phyloP scores from a whole-genome alignment of 2,329 filamentous ascomycete genomes.

The Cladosporium sp. region DNA sequence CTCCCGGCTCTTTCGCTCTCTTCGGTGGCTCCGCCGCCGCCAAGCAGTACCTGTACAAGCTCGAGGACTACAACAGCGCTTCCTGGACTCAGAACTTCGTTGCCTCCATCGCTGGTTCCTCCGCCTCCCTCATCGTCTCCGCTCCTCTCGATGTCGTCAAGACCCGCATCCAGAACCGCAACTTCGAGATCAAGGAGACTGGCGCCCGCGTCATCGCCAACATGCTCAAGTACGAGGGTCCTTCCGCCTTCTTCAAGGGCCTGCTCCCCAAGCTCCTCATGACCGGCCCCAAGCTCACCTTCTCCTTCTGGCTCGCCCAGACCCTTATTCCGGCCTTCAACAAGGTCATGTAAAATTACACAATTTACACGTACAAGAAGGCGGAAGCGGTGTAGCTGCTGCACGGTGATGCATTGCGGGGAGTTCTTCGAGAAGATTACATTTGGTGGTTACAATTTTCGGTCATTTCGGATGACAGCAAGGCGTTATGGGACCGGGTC shows the following conservation, averaged over 20 bases:
- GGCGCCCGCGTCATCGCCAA: constrained; percentile 87
- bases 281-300: constrained; percentile 98
- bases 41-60: constrained; percentile 89
- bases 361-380: not conserved
- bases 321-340: constrained; percentile 93
- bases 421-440: not conserved
- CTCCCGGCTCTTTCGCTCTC: constrained; percentile 94
- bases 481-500: not conserved
- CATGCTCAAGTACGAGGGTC: constrained; percentile 89
- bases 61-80: constrained; percentile 93
- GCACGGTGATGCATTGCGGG: not conserved
- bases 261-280: constrained; percentile 95
- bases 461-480: not conserved
- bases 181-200: constrained; percentile 96
- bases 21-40: constrained; percentile 97
- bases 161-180: constrained; percentile 95
- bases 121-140: constrained; percentile 92
- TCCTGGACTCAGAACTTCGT: constrained; percentile 96
- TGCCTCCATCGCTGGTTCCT: constrained; percentile 90
- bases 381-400: not conserved
- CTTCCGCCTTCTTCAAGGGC: constrained; percentile 92
- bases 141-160: constrained; percentile 96
- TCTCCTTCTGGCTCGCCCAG: constrained; percentile 99
- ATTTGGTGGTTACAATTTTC: not conserved
- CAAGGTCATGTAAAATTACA: constrained; percentile 51